These are phyloP conservation scores for Nasturtium officinale DNA, from an alignment of 345 rosid species.

Conservation along the genomic window DNA sequence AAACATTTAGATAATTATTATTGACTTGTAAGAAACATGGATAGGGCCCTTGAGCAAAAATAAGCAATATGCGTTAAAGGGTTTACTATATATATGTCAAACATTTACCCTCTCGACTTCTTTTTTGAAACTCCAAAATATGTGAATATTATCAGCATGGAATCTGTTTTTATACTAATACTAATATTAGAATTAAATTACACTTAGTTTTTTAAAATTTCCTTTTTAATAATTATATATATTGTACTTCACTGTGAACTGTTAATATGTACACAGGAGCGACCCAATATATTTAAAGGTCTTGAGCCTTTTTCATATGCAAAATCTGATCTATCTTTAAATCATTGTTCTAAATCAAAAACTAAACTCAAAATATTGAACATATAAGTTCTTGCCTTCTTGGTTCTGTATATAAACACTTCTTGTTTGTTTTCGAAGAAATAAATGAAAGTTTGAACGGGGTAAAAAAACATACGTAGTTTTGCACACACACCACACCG, in stretches of 20 bases:
- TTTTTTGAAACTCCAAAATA: constrained; percentile 9
- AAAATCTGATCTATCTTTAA: neutral
- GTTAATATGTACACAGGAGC: no score
- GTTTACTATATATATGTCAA: no score
- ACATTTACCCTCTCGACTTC: constrained; percentile 16
- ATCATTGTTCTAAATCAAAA: neutral
- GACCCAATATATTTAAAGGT: no score
- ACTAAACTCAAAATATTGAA: neutral
- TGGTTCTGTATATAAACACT: no score
- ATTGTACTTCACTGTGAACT: no score
- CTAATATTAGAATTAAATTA: no score
- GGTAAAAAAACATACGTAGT: no score
- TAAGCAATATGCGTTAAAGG: neutral
- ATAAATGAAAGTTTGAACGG: neutral
- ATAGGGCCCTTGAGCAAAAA: constrained; percentile 15
- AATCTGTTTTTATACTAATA: neutral
- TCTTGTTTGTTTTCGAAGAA: no score
- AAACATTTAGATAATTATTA: constrained; percentile 3
- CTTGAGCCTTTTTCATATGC: no score
- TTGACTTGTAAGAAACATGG: constrained; percentile 22
- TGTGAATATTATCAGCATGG: constrained; percentile 18
- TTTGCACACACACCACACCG: neutral
- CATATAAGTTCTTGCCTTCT: no score
- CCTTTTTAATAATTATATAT: no score
- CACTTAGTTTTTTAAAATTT: no score